Evolutionary conservation across 1,139 yeast genomes (phyloP), one percentile per base, ranked within the genome.

Genomic region (Nadsonia commutata): DNA sequence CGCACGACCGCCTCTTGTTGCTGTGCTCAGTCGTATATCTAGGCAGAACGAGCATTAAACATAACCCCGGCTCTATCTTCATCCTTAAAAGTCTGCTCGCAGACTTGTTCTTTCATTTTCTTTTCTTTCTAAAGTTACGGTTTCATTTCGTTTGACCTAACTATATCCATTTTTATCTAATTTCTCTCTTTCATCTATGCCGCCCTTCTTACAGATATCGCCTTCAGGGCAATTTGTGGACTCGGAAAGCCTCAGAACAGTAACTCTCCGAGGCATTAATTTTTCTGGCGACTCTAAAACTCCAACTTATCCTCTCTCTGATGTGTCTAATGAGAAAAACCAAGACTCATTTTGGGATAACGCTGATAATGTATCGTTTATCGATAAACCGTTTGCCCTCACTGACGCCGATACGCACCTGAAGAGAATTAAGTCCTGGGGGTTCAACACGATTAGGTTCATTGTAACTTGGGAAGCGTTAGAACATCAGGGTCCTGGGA

Each of bases 401-500:
- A 76, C 70, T 11, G 90, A 83, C 20, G 90, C 93, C 0, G 75
- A 68, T 42, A 65, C 56, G 44, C 96, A 86, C 59, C 66, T 86
- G 40, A 65, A 60, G 21, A 64, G 94, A 46, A 74, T 86, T 54
- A 81, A 79, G 56, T 70, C 79, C 11, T 74, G 93, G 76, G 96
- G 96, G 1, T 84, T 72, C 59, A 86, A 86, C 57, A 72, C 81
- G 8, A 72, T 86, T 20, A 64, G 96, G 46, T 82, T 79, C 56
- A 67, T 86, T 17, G 66, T 83, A 39, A 81, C 94, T 0, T 88
- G 96, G 96, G 97, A 88, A 57, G 93, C 96, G 0, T 55, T 88
- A 8, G 96, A 88, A 58, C 96, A 88, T 54, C 67, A 65, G 42
- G 96, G 95, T 0, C 97, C 97, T 2, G 93, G 85, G 0, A 62